Conservation (phyloP, 306 rosid genomes). For the Vigna reflexopilosa region DNA sequence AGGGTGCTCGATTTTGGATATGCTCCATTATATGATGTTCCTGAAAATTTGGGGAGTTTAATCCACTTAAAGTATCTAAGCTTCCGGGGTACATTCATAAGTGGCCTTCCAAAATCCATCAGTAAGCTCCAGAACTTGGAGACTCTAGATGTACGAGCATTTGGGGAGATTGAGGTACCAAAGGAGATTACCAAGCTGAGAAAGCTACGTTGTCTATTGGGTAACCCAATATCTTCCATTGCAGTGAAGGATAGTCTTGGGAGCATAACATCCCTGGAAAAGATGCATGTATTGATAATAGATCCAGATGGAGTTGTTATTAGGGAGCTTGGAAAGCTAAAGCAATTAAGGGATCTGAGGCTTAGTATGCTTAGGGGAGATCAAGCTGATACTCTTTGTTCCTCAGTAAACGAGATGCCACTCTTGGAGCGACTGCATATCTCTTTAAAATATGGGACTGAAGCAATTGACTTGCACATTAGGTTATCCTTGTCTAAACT, state of each 20-base stretch:
- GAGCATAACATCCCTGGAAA: neutral
- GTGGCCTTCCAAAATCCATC: neutral
- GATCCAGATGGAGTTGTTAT: no score
- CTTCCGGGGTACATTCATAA: neutral
- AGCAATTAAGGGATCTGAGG: no score
- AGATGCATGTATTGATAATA: no score
- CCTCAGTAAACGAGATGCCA: neutral
- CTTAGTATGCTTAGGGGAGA: no score
- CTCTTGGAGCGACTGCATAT: neutral
- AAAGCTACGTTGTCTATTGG: constrained; percentile 8
- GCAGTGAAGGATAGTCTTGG: neutral
- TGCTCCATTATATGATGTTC: fast-evolving
- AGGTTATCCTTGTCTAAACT: neutral
- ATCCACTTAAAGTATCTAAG: constrained; percentile 6
- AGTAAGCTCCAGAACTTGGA: neutral
- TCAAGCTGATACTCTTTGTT: no score
- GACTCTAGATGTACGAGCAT: neutral
- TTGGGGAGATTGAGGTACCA: fast-evolving
- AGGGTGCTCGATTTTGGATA: neutral
- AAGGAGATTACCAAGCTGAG: constrained; percentile 3
- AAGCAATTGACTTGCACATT: neutral
- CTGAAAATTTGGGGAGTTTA: neutral
- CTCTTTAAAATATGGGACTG: neutral
- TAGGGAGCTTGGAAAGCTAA: no score
- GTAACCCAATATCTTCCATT: fast-evolving